Evolutionary conservation across 73 alveolate genomes (phyloP), one percentile per base, ranked within the genome.

Genomic region (Stentor coeruleus): DNA sequence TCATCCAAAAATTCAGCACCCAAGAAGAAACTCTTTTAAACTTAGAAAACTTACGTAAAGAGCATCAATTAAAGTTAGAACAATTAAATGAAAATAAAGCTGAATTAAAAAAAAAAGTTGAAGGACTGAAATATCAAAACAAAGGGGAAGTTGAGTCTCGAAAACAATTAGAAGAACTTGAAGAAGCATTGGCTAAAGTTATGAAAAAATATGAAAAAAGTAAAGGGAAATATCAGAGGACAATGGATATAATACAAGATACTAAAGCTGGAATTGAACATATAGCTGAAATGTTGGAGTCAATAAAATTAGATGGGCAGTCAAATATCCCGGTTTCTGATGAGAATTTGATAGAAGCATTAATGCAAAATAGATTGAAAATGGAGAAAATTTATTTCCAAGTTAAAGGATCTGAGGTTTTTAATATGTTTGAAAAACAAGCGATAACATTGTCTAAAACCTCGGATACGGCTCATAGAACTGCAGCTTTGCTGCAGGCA

Each of bases 1-100:
- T 98, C 81, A 96, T 98, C 76, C 97, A 97, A 84, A 97, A 97
- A 88, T 98, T 94, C 85, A 94, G 97, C 26, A 97, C 99, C 55
- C 96, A 97, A 87, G 97, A 91, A 72, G 99, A 96, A 81, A 97
- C 99, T 0, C 85, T 87, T 60, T 90, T 84, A n/a, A 93, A 93
- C 77, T 89, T 97, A 59, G 85, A 84, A 84, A 95, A 95, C 77
- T 91, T 93, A 41, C 87, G 94, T 77, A 91, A 86, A 55, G 98
- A 95, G 39, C 85, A 92, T 85, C 97, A 95, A 66, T 89, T 90
- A 60, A 95, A 91, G 91, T 72, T 89, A 3, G 88, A 87, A 40
- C 86, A 76, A 38, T 88, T 95, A 59, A 89, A 91, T 74, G 92
- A 91, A 49, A 85, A 91, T 76, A 95, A 95, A 59, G 89, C 83